A percentile compares a stretch with the other conserved stretches of the same genome.
These are phyloP conservation scores for Neoboletus magnificus DNA, from an alignment of 768 basidiomycete genomes.

Conservation along the genomic window DNA sequence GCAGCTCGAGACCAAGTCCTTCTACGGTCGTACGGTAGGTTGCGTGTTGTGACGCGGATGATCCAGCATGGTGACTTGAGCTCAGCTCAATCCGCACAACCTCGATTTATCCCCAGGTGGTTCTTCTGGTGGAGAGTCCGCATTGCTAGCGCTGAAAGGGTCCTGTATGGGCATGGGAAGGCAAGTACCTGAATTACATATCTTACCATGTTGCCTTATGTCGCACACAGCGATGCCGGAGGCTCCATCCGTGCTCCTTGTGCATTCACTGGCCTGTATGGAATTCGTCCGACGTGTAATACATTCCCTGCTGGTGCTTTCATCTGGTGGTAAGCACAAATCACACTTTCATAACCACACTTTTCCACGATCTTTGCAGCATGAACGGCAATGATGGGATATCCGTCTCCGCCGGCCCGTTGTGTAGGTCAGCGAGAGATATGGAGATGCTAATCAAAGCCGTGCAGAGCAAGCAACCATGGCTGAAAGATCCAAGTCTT, in stretches of 20 bases:
- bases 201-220: neutral
- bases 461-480: slow-evolving; percentile 36
- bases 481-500: slow-evolving; percentile 37
- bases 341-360: neutral
- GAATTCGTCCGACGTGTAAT: slow-evolving; percentile 37
- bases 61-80: neutral
- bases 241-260: slow-evolving; percentile 39
- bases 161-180: slow-evolving; percentile 45
- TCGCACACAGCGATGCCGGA: slow-evolving; percentile 27
- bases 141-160: slow-evolving; percentile 45
- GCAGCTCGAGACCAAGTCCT: slow-evolving; percentile 36
- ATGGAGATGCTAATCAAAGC: slow-evolving; percentile 19
- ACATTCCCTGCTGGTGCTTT: slow-evolving; percentile 25
- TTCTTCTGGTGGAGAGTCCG: slow-evolving; percentile 52
- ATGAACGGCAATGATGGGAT: slow-evolving; percentile 25
- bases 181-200: slow-evolving; percentile 17
- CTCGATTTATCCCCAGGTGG: slow-evolving; percentile 44
- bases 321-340: slow-evolving; percentile 22
- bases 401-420: slow-evolving; percentile 16
- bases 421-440: slow-evolving; percentile 29
- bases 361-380: slow-evolving; percentile 15
- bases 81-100: slow-evolving; percentile 45
- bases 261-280: slow-evolving; percentile 39
- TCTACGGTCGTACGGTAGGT: slow-evolving; percentile 31
- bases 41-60: neutral